These are phyloP conservation scores for Teunomyces gatunensis DNA, from an alignment of 805 yeast genomes.

Conservation along the genomic window DNA sequence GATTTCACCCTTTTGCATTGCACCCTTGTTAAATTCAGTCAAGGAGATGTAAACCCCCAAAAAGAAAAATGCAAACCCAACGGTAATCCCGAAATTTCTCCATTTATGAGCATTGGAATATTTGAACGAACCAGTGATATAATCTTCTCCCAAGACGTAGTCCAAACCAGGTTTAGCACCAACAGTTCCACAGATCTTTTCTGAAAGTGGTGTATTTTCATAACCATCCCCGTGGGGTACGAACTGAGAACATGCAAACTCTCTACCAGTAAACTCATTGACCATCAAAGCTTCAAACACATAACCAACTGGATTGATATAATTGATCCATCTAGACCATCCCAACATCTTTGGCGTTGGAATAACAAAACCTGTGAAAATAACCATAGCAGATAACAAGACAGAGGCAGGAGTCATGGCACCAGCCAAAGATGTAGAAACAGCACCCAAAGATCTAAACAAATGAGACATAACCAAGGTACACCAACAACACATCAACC, in stretches of 20 bases:
- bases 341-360: slow-evolving; percentile 48
- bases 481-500: slow-evolving; percentile 40
- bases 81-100: slow-evolving; percentile 63
- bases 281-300: slow-evolving; percentile 53
- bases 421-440: slow-evolving; percentile 37
- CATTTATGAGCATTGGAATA: slow-evolving; percentile 51
- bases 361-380: slow-evolving; percentile 50
- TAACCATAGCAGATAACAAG: slow-evolving; percentile 50
- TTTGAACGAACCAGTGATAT: slow-evolving; percentile 38
- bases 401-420: slow-evolving; percentile 48
- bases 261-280: slow-evolving; percentile 52
- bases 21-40: slow-evolving; percentile 58
- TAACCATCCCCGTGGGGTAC: slow-evolving; percentile 47
- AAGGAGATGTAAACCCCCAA: slow-evolving; percentile 50
- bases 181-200: slow-evolving; percentile 30
- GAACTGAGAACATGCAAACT: slow-evolving; percentile 44
- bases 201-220: slow-evolving; percentile 28
- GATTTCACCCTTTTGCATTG: slow-evolving; percentile 71
- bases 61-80: slow-evolving; percentile 57
- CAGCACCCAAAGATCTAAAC: slow-evolving; percentile 40
- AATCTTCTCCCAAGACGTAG: slow-evolving; percentile 24
- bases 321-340: slow-evolving; percentile 55
- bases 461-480: slow-evolving; percentile 56
- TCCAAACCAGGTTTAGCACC: slow-evolving; percentile 22
- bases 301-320: slow-evolving; percentile 42